Base-by-base conservation (phyloP, 2,329 filamentous ascomycete genomes). In the Eurotiales sp. region DNA sequence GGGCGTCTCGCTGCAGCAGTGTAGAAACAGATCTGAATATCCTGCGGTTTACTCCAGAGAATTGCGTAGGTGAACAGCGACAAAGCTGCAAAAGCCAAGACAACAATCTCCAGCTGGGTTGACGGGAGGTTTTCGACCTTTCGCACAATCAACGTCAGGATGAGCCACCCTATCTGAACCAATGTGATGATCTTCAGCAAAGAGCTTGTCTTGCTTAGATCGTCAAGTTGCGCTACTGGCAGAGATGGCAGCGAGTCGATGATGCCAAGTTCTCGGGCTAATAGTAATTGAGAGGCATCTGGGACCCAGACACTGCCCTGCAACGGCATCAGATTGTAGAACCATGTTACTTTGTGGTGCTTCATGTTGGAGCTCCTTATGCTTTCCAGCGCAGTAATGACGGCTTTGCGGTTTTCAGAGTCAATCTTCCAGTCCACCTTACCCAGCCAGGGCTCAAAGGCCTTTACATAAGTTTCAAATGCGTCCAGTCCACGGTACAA, bases 171-270 rank as follows among this genome's bases (percentile, higher is more conserved):
- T 14, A 63, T 51, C 52, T 67, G 64, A 10, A 58, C 25, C n/a
- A 62, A 21, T 10, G 62, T 59, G 8, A 62, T 34, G 15, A 46
- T 27, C 53, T 65, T 65, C 52, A 59, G 55, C 14, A 66, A 32
- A 11, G 51, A 29, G 52, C 64, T 60, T 25, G 55, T 51, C 50
- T 65, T 64, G 58, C 52, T 58, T 51, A 32, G 52, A 41, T 64
- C 59, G 14, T 44, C 41, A 2, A 64, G 40, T 2, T 58, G 50
- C n/a, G 54, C 53, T 23, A 55, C 41, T 27, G 52, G 32, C 19
- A 64, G 27, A 29, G 47, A n/a, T 4, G 61, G 60, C 1, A 61
- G 58, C 21, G 29, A 27, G 15, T 19, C 14, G 17, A 64, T 57
- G 39, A 63, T 52, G 32, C 59, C 57, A 17, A 46, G 25, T 12